A percentile compares a stretch with the other conserved stretches of the same genome.
These are phyloP conservation scores for Pelargonium nanum DNA, from an alignment of 345 rosid species.

Conservation along the genomic window DNA sequence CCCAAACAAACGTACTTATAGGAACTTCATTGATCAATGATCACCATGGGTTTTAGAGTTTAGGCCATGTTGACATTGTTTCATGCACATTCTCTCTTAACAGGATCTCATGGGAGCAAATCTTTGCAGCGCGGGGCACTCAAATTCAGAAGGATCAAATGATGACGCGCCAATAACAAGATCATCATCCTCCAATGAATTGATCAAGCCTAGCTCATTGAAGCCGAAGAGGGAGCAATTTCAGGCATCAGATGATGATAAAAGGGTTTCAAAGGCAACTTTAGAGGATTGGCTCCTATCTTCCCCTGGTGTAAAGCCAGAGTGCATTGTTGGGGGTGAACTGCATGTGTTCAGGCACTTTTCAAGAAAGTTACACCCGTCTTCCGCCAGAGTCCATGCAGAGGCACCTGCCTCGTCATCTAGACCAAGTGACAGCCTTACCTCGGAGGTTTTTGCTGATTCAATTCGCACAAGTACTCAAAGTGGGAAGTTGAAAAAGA, in stretches of 20 bases:
- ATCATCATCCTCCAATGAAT: constrained; percentile 8
- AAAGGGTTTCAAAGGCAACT: constrained; percentile 12
- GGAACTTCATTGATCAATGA: neutral
- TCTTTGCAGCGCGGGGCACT: constrained; percentile 6
- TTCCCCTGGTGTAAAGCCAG: constrained; percentile 18
- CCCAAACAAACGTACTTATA: no score
- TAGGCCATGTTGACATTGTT: neutral
- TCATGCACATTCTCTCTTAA: no score
- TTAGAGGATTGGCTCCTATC: constrained; percentile 28
- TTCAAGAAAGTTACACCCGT: constrained; percentile 16
- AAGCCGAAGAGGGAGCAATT: constrained; percentile 1
- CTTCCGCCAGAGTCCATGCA: neutral
- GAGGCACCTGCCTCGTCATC: neutral
- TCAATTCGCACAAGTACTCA: constrained; percentile 12
- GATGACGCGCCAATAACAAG: neutral
- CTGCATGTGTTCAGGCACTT: constrained; percentile 14
- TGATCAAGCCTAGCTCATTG: neutral
- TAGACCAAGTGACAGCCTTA: neutral
- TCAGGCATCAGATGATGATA: neutral
- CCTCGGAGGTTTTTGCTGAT: constrained; percentile 5
- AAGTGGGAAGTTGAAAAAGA: constrained; percentile 20
- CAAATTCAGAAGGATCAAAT: neutral
- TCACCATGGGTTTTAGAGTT: neutral
- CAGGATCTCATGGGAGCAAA: constrained; percentile 20
- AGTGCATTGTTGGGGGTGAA: constrained; percentile 15